Percentiles rank a stretch among this genome's conserved stretches.
These are phyloP conservation scores for Aspergillus haitiensis DNA, from an alignment of 495 filamentous ascomycete species.

Conservation along the genomic window DNA sequence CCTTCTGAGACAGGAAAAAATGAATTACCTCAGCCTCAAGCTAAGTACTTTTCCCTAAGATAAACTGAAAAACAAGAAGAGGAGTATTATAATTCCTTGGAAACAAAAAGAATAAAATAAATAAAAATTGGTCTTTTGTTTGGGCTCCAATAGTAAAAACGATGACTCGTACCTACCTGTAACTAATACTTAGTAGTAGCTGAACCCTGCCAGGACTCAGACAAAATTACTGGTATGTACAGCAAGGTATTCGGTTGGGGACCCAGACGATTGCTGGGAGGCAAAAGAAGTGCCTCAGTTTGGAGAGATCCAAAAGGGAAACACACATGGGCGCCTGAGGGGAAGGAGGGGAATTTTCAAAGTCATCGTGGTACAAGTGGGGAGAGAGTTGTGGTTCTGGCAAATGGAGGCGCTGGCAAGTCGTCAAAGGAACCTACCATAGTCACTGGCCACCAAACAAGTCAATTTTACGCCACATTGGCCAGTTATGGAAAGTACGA, in stretches of 20 bases:
- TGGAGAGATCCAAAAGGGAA: background rate
- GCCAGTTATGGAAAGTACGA: too few relatives aligned
- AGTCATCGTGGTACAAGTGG: background rate
- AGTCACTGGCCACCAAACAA: too few relatives aligned
- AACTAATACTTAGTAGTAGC: background rate
- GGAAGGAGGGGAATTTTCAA: background rate
- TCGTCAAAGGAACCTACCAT: background rate
- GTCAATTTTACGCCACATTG: too few relatives aligned
- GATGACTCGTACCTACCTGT: background rate
- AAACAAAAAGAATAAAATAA: background rate
- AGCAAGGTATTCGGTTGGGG: background rate
- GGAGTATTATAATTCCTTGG: background rate
- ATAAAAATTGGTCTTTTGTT: background rate
- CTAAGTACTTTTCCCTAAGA: too few relatives aligned
- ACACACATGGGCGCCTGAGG: background rate
- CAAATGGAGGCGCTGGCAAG: background rate
- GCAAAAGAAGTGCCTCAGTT: background rate
- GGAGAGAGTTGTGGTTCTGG: background rate
- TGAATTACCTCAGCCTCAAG: too few relatives aligned
- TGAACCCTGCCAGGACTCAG: background rate
- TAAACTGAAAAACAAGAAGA: background rate
- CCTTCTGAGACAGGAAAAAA: too few relatives aligned
- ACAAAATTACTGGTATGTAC: conserved; percentile 2
- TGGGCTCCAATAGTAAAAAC: background rate
- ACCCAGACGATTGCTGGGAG: background rate